These are phyloP conservation scores for Setaria viridis DNA, from an alignment of 202 grass and related monocot genomes.

Conservation along the genomic window DNA sequence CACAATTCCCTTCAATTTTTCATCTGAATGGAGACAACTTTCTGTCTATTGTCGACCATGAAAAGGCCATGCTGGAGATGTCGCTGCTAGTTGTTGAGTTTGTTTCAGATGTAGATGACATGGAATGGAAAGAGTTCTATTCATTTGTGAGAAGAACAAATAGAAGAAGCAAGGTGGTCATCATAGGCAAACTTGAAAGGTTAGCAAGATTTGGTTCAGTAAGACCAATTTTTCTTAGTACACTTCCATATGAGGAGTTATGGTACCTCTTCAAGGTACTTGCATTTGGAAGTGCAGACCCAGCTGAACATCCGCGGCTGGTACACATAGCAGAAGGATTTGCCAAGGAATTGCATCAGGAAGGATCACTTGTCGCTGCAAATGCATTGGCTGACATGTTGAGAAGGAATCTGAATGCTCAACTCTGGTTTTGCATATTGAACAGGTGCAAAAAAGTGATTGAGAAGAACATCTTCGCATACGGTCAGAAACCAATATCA, in stretches of 20 bases:
- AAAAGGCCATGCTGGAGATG: background rate
- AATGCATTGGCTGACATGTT: background rate
- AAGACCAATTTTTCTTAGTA: background rate
- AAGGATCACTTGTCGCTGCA: slow-evolving; percentile 10
- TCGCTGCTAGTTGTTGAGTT: background rate
- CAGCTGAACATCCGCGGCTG: background rate
- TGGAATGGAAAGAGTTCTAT: background rate
- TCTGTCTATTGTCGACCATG: background rate
- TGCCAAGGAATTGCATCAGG: background rate
- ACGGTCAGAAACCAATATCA: background rate
- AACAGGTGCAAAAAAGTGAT: background rate
- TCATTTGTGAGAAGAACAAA: background rate
- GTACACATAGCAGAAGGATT: slow-evolving; percentile 4
- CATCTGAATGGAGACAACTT: background rate
- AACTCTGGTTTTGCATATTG: slow-evolving; percentile 26
- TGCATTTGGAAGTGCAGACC: slow-evolving; percentile 5
- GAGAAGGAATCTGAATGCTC: background rate
- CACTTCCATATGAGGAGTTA: background rate
- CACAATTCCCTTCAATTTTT: background rate
- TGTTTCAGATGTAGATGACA: background rate
- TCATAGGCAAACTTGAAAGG: background rate
- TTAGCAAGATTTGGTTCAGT: background rate
- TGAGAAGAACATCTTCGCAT: background rate
- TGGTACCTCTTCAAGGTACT: background rate
- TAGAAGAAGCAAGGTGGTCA: background rate